A percentile compares a stretch with the other conserved stretches of the same genome.
Evolutionary conservation across 768 basidiomycete genomes (phyloP).

Genomic region (Heimioporus sp.): DNA sequence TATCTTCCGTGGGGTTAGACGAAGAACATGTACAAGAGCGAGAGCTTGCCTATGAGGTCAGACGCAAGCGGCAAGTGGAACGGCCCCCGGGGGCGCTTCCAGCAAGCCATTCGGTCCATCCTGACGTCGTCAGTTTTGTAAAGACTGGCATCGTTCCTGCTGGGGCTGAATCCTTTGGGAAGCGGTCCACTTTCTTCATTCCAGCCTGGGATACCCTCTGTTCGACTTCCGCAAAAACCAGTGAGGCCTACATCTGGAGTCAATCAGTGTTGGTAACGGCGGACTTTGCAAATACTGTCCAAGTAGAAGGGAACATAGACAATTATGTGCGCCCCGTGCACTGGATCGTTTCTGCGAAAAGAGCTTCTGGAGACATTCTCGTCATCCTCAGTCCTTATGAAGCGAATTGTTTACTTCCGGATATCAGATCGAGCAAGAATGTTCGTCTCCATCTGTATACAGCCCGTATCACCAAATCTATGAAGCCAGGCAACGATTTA

Average conservation of each 20-base stretch:
- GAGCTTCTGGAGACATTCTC: background rate
- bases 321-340: too few relatives aligned
- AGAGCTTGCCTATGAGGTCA: background rate
- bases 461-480: background rate
- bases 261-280: background rate
- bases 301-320: background rate
- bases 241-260: background rate
- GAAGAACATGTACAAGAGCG: too few relatives aligned
- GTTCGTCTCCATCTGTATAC: background rate
- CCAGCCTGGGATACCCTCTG: background rate
- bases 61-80: background rate
- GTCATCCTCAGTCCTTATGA: background rate
- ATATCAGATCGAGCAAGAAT: background rate
- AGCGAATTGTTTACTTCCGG: background rate
- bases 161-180: too few relatives aligned
- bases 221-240: background rate
- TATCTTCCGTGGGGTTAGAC: too few relatives aligned
- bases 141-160: background rate
- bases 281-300: background rate
- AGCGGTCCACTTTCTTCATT: too few relatives aligned
- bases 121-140: background rate
- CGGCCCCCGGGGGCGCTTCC: too few relatives aligned
- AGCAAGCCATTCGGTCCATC: background rate
- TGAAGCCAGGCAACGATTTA: background rate
- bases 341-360: too few relatives aligned